Evolutionary conservation across 2,329 filamentous ascomycete species (phyloP).

Genomic region (Beauveria rudraprayagi): DNA sequence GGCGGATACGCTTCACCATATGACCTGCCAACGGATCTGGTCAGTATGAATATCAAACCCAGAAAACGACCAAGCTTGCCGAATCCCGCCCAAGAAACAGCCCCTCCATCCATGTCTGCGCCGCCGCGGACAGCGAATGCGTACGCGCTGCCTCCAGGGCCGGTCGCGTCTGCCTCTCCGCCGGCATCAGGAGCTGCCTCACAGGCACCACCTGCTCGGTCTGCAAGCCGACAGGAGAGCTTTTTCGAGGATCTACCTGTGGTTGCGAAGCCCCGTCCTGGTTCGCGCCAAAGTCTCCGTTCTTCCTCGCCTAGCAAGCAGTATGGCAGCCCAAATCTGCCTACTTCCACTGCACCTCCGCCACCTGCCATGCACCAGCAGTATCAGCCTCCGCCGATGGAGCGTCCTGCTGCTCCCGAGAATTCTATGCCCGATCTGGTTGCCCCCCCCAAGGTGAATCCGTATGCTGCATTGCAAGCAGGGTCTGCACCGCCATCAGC

Average conservation of each 20-base stretch:
- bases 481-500: conserved; percentile 24
- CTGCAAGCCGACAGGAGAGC: conserved; percentile 44
- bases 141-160: conserved; percentile 40
- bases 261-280: conserved; percentile 51
- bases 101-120: conserved; percentile 34
- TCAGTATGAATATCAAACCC: conserved; percentile 47
- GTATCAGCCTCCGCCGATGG: background rate
- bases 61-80: conserved; percentile 56
- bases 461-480: conserved; percentile 42
- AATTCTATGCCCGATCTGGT: conserved; percentile 36
- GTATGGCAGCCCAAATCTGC: conserved; percentile 1
- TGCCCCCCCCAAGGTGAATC: conserved; percentile 43
- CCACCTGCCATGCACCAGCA: background rate
- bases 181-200: conserved; percentile 20
- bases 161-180: conserved; percentile 12
- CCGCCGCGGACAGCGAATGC: conserved; percentile 51
- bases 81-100: conserved; percentile 38
- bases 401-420: conserved; percentile 26
- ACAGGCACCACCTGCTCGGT: conserved; percentile 28
- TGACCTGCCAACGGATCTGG: conserved; percentile 83
- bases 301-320: conserved; percentile 35
- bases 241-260: conserved; percentile 76
- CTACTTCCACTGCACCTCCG: background rate
- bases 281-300: conserved; percentile 43
- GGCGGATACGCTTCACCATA: conserved; percentile 92